Percentiles rank a stretch among this genome's conserved stretches.
phyloP scores from a whole-genome alignment of 2,329 filamentous ascomycete species.

The Hawksworthiomyces lignivorus region DNA sequence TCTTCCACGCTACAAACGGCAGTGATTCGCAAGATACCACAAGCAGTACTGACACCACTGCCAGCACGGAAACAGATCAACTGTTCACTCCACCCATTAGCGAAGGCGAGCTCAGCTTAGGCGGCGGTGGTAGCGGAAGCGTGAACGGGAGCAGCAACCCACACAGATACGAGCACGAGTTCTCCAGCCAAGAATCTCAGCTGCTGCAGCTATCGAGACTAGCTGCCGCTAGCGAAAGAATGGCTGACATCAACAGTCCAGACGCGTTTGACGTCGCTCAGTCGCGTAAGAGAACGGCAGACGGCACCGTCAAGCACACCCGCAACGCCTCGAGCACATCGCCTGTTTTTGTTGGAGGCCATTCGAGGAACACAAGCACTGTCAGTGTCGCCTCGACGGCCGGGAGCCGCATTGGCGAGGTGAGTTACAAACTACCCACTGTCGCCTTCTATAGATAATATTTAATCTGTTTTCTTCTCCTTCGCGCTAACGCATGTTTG shows the following conservation, averaged over 20 bases:
- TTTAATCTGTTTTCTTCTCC: too few relatives aligned
- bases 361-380: conserved; percentile 66
- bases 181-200: conserved; percentile 48
- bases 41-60: conserved; percentile 26
- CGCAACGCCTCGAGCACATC: conserved; percentile 35
- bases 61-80: conserved; percentile 29
- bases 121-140: conserved; percentile 28
- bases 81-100: conserved; percentile 37
- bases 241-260: conserved; percentile 27
- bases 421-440: too few relatives aligned
- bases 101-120: conserved; percentile 32
- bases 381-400: conserved; percentile 54
- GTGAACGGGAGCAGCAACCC: conserved; percentile 10
- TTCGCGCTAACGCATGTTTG: too few relatives aligned
- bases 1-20: conserved; percentile 6
- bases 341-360: conserved; percentile 40
- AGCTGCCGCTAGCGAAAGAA: conserved; percentile 45
- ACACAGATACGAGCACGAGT: conserved; percentile 18
- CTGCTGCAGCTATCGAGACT: conserved; percentile 51
- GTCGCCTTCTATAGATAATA: too few relatives aligned
- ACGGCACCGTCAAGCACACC: conserved; percentile 59
- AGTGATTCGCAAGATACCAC: conserved; percentile 28
- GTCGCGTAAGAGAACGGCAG: conserved; percentile 67
- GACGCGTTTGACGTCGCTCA: conserved; percentile 22
- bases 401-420: conserved; percentile 69